phyloP scores from a whole-genome alignment of 352 stramenopile species.

The Globisporangium abappressorium region DNA sequence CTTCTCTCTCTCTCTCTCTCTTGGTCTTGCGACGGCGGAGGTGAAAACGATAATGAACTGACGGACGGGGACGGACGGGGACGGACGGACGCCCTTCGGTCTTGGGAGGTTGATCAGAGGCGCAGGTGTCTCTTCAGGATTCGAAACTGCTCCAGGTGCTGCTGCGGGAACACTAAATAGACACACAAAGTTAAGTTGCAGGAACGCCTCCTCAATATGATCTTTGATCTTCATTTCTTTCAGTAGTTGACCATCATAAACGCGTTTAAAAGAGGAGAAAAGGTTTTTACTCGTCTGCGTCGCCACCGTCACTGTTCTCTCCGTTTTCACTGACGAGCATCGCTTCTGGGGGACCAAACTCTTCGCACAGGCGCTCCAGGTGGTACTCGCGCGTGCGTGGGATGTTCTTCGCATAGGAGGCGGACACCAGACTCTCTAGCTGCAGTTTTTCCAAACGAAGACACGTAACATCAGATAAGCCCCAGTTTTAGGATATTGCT shows the following conservation, averaged over 20 bases:
- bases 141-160: neutral
- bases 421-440: conserved; percentile 74
- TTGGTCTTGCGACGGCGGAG: neutral
- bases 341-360: conserved; percentile 35
- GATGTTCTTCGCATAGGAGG: conserved; percentile 64
- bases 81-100: neutral
- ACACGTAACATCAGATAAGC: neutral
- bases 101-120: neutral
- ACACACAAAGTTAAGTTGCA: neutral
- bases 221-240: neutral
- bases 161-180: neutral
- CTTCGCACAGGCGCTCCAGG: conserved; percentile 51
- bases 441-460: conserved; percentile 11
- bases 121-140: neutral
- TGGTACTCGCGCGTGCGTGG: conserved; percentile 60
- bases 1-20: neutral
- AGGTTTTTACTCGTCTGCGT: neutral
- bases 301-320: neutral
- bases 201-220: neutral
- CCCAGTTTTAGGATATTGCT: neutral
- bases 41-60: neutral
- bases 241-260: too few relatives aligned
- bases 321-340: neutral
- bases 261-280: too few relatives aligned
- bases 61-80: neutral